Percentiles rank a stretch among this genome's conserved stretches.
These are phyloP conservation scores for Parsonsia alboflavescens DNA, from an alignment of 257 asterid species.

Conservation along the genomic window DNA sequence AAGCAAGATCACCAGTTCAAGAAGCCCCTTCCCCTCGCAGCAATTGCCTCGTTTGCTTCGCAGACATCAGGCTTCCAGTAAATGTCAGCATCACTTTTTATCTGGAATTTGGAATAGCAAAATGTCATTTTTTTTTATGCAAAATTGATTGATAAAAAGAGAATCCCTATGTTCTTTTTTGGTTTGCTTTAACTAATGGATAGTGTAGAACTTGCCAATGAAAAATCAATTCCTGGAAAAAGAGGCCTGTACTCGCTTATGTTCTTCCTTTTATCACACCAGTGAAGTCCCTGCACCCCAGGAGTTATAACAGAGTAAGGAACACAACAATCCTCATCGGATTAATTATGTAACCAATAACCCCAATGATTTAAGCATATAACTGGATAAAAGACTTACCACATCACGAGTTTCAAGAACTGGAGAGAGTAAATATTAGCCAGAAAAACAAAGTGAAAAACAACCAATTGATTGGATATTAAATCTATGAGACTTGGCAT, in stretches of 20 bases:
- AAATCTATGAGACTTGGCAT: background rate
- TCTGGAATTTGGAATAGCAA: constrained; percentile 34
- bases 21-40: constrained; percentile 72
- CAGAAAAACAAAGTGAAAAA: no score
- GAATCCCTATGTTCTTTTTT: no score
- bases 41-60: constrained; percentile 65
- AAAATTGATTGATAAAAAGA: background rate
- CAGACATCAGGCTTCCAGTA: constrained; percentile 65
- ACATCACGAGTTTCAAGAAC: no score
- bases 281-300: constrained; percentile 75
- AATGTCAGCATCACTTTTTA: constrained; percentile 67
- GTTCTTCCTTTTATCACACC: constrained; percentile 96
- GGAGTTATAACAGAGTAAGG: constrained; percentile 9
- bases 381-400: background rate
- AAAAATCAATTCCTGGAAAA: constrained; percentile 94
- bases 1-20: constrained; percentile 54
- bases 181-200: no score
- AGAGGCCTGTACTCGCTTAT: constrained; percentile 58
- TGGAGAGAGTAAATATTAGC: no score
- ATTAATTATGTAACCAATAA: background rate
- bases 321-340: background rate
- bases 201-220: constrained; percentile 52
- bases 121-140: background rate
- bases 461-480: background rate
- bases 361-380: no score